Evolutionary conservation across 805 yeast species (phyloP).

Genomic region (Alloascoidea africana): DNA sequence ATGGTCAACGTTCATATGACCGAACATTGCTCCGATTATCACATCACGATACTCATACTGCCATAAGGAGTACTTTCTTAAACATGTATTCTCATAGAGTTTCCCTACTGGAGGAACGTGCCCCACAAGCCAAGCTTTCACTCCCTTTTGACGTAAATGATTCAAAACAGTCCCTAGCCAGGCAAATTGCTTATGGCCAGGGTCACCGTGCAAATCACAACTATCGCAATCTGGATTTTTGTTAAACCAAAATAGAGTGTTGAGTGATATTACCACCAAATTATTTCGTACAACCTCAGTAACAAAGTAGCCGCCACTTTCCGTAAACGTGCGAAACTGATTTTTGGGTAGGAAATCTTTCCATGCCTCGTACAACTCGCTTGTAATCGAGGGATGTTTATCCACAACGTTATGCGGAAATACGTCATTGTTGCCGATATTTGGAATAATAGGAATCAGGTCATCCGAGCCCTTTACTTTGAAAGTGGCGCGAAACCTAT

Average conservation of each 20-base stretch:
- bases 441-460: slow-evolving; percentile 39
- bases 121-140: slow-evolving; percentile 76
- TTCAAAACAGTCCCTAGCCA: slow-evolving; percentile 64
- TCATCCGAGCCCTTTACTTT: slow-evolving; percentile 21
- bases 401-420: slow-evolving; percentile 75
- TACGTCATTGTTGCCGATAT: slow-evolving; percentile 72
- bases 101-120: slow-evolving; percentile 78
- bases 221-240: slow-evolving; percentile 60
- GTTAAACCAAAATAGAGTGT: slow-evolving; percentile 57
- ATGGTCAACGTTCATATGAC: slow-evolving; percentile 81
- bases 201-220: slow-evolving; percentile 46
- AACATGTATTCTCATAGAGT: slow-evolving; percentile 56
- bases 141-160: slow-evolving; percentile 51
- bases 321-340: slow-evolving; percentile 56
- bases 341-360: slow-evolving; percentile 55
- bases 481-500: slow-evolving; percentile 35
- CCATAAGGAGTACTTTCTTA: slow-evolving; percentile 63
- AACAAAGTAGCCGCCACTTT: slow-evolving; percentile 56
- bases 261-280: slow-evolving; percentile 59
- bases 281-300: slow-evolving; percentile 60
- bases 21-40: slow-evolving; percentile 68
- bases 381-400: slow-evolving; percentile 68
- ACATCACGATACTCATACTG: slow-evolving; percentile 66
- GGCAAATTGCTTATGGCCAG: slow-evolving; percentile 57
- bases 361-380: slow-evolving; percentile 65